These are phyloP conservation scores for Prunus yedoensis DNA, from an alignment of 331 rosid species.

Conservation along the genomic window DNA sequence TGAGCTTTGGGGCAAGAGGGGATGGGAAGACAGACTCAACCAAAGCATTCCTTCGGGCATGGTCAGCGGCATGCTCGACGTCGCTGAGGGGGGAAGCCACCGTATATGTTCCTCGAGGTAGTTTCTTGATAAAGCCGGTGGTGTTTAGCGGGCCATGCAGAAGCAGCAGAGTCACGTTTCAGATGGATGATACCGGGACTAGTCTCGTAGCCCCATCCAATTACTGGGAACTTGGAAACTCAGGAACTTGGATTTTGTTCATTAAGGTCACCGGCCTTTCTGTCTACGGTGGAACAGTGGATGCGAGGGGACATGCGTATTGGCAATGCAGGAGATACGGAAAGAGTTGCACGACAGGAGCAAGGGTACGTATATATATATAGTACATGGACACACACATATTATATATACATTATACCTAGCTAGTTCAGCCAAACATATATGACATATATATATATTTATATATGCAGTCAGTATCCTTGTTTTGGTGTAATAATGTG, in stretches of 20 bases:
- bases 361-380: constrained; percentile 11
- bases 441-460: not conserved
- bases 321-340: constrained; percentile 17
- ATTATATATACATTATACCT: not conserved
- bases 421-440: too few species aligned
- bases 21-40: constrained; percentile 22
- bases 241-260: constrained; percentile 29
- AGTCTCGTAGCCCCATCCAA: constrained; percentile 25
- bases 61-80: constrained; percentile 18
- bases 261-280: constrained; percentile 8
- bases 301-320: constrained; percentile 20
- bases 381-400: not conserved
- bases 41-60: constrained; percentile 26
- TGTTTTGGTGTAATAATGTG: constrained; percentile 20
- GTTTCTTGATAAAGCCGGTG: constrained; percentile 1
- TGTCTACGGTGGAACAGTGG: constrained; percentile 22
- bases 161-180: constrained; percentile 18
- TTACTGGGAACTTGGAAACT: constrained; percentile 25
- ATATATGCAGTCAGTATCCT: constrained; percentile 11
- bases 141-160: constrained; percentile 27
- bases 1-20: constrained; percentile 19
- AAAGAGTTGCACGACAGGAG: constrained; percentile 19
- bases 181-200: constrained; percentile 16
- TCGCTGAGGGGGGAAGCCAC: not conserved
- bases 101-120: constrained; percentile 26